phyloP scores from a whole-genome alignment of 2,329 filamentous ascomycete genomes.

The Talaromyces sp. region DNA sequence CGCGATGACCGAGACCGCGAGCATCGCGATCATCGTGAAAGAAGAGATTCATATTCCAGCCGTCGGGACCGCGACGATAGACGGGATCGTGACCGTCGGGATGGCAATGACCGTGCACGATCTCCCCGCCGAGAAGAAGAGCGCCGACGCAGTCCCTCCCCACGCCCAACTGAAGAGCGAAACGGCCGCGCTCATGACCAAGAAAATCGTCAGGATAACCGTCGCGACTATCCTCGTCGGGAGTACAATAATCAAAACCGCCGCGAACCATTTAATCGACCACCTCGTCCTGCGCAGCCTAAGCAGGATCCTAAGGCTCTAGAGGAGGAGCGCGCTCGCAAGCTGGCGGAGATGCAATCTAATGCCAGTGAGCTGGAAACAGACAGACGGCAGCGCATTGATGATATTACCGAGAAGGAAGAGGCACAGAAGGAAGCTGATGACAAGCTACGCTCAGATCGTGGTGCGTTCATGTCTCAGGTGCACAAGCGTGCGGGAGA shows the following conservation, averaged over 20 bases:
- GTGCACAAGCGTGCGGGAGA: constrained; percentile 38
- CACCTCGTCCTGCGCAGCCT: constrained; percentile 13
- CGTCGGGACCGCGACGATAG: constrained; percentile 5
- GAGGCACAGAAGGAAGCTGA: constrained; percentile 67
- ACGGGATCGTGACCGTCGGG: constrained; percentile 11
- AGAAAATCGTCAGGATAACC: too few relatives aligned
- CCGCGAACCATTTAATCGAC: constrained; percentile 18
- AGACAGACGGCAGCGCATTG: constrained; percentile 70
- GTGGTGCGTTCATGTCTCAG: constrained; percentile 37
- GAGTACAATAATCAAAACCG: constrained; percentile 19
- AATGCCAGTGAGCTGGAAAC: constrained; percentile 70
- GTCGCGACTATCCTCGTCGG: constrained; percentile 24
- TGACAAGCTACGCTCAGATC: constrained; percentile 49
- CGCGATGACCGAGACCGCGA: constrained; percentile 17
- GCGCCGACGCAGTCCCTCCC: constrained; percentile 27
- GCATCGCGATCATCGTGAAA: constrained; percentile 8
- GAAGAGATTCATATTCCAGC: too few relatives aligned
- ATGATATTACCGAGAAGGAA: constrained; percentile 68
- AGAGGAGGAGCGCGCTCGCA: constrained; percentile 45
- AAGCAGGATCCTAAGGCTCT: constrained; percentile 27
- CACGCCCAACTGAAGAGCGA: constrained; percentile 18
- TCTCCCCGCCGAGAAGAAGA: constrained; percentile 23
- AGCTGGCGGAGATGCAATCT: constrained; percentile 72
- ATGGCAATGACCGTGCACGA: constrained; percentile 23
- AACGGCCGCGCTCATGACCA: constrained; percentile 11